Evolutionary conservation across 1,284 basidiomycete genomes (phyloP).

Genomic region (Pseudozyma sp.): DNA sequence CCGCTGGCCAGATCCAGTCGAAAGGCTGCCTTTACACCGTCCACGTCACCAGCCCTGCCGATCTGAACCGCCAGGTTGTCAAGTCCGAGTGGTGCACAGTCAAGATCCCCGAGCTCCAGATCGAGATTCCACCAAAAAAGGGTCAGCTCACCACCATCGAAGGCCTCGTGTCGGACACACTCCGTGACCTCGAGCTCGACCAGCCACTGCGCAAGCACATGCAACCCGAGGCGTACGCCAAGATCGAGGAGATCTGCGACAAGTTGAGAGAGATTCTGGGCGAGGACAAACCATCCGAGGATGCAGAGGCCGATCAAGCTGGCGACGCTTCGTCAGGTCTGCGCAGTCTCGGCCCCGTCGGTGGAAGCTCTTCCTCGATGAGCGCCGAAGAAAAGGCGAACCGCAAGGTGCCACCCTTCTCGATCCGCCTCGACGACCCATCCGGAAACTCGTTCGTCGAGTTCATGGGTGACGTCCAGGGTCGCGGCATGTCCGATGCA

Average conservation of each 20-base stretch:
- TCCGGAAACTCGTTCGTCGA: slow-evolving; percentile 87
- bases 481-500: slow-evolving; percentile 77
- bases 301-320: slow-evolving; percentile 64
- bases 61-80: slow-evolving; percentile 93
- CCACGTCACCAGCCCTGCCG: slow-evolving; percentile 77
- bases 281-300: slow-evolving; percentile 71
- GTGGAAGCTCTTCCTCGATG: slow-evolving; percentile 28
- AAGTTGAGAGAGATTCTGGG: slow-evolving; percentile 79
- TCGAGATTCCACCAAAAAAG: slow-evolving; percentile 85
- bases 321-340: slow-evolving; percentile 53
- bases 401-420: slow-evolving; percentile 79
- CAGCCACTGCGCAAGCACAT: slow-evolving; percentile 89
- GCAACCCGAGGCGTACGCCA: slow-evolving; percentile 79
- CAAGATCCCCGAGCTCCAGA: slow-evolving; percentile 85
- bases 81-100: slow-evolving; percentile 87
- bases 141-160: slow-evolving; percentile 97
- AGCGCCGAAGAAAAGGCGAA: slow-evolving; percentile 62
- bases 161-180: slow-evolving; percentile 86
- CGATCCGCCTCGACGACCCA: slow-evolving; percentile 89
- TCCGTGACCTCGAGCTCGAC: slow-evolving; percentile 83
- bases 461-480: slow-evolving; percentile 59
- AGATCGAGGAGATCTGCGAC: slow-evolving; percentile 82
- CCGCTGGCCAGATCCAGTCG: slow-evolving; percentile 83
- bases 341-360: slow-evolving; percentile 43
- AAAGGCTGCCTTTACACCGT: slow-evolving; percentile 79